These are phyloP conservation scores for Suhomyces maxii DNA, from an alignment of 1,139 yeast genomes.

Conservation along the genomic window DNA sequence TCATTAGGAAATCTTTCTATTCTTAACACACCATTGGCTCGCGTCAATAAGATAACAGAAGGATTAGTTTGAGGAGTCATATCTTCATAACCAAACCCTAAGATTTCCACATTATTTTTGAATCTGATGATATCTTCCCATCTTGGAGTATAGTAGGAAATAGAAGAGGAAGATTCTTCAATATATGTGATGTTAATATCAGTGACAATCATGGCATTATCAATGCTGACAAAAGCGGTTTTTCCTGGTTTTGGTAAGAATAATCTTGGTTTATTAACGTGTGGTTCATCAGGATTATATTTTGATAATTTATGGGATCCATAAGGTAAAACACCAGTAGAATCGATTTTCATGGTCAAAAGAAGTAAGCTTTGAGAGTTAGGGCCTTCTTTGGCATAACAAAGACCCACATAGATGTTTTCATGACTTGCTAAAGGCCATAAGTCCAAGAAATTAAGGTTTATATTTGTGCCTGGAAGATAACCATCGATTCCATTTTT, in stretches of 20 bases:
- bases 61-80: constrained; percentile 33
- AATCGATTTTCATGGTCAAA: constrained; percentile 56
- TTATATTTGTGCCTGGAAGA: constrained; percentile 34
- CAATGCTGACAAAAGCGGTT: constrained; percentile 65
- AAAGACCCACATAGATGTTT: constrained; percentile 51
- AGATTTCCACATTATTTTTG: constrained; percentile 50
- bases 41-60: constrained; percentile 51
- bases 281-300: constrained; percentile 31
- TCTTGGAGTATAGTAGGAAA: constrained; percentile 52
- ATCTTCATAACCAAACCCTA: constrained; percentile 63
- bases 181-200: constrained; percentile 53
- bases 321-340: constrained; percentile 53
- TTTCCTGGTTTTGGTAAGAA: constrained; percentile 60
- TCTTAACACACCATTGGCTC: constrained; percentile 62
- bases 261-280: constrained; percentile 44
- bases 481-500: constrained; percentile 42
- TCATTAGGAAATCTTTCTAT: constrained; percentile 46
- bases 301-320: constrained; percentile 55
- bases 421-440: constrained; percentile 37
- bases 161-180: constrained; percentile 20
- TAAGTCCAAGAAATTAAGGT: constrained; percentile 54
- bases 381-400: constrained; percentile 27
- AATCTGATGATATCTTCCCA: constrained; percentile 80
- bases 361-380: constrained; percentile 35
- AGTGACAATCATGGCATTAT: constrained; percentile 62